Evolutionary conservation across 179 eudicot species (phyloP).

Genomic region (Camellia oleifera): DNA sequence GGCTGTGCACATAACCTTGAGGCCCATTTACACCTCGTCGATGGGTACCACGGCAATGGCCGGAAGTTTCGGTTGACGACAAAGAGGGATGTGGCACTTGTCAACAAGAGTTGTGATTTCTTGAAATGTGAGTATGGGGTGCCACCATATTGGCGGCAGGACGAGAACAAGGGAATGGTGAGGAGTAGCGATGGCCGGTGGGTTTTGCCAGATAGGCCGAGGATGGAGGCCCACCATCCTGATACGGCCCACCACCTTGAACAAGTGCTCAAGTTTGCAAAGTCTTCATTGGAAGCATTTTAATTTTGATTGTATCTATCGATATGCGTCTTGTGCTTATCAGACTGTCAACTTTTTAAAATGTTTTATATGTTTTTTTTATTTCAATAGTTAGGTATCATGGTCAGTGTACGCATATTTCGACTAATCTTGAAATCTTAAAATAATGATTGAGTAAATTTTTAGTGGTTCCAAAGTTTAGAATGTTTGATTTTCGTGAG

Average conservation of each 20-base stretch:
- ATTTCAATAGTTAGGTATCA: too few species aligned
- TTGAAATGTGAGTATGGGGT: constrained; percentile 49
- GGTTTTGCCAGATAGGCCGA: constrained; percentile 52
- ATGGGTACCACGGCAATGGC: constrained; percentile 49
- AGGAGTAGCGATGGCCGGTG: constrained; percentile 56
- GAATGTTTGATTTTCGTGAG: too few species aligned
- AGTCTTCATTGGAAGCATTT: not conserved
- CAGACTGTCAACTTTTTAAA: too few species aligned
- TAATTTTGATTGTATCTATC: not conserved
- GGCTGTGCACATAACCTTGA: constrained; percentile 65
- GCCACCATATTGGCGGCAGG: constrained; percentile 79
- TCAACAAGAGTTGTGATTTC: constrained; percentile 60
- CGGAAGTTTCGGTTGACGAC: constrained; percentile 29
- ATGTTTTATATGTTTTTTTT: too few species aligned
- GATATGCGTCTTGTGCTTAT: too few species aligned
- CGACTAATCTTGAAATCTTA: too few species aligned
- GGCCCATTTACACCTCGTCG: constrained; percentile 58
- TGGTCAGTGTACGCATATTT: too few species aligned
- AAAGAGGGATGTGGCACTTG: constrained; percentile 51
- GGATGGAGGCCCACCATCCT: constrained; percentile 50
- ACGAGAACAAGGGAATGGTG: constrained; percentile 66
- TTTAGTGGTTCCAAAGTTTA: too few species aligned
- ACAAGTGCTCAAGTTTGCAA: constrained; percentile 18
- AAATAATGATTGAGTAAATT: too few species aligned
- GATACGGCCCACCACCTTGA: constrained; percentile 53